Base-by-base conservation (phyloP, 345 rosid genomes). In the Dovyalis caffra region DNA sequence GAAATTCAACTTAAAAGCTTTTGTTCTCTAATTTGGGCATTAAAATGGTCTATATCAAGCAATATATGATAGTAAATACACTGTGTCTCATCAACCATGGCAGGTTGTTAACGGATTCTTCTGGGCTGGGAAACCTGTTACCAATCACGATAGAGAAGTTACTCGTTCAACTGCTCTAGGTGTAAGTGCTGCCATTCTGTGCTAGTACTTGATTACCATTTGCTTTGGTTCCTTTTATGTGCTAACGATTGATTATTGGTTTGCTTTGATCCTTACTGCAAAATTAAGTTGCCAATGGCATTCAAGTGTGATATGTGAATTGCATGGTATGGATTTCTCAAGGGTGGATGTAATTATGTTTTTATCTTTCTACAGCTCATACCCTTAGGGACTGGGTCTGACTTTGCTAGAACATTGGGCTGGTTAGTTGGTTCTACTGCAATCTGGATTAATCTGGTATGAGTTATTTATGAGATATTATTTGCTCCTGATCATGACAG, bases 21-120 rank as follows among this genome's bases (percentile, higher is more conserved):
- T 40, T 40, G 18, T 16, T 40, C 47, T 40, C 47, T 40, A 40
- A 40, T 40, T 40, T 40, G 14, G 47, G 47, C 14, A 40, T 12
- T 40, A 40, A 40, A 12, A 40, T 40, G 11, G 47, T 40, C 47
- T 40, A 40, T 40, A 40, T 16, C 11, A 40, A 3, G 18, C 47
- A n/a, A 40, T 40, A 40, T 40, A 12, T 40, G 47, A 40, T 40
- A 40, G 14, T 40, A 40, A 40, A 10, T 16, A 43, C 12, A 43
- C 15, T 61, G 29, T 64, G 64, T 37, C 53, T 57, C 51, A 35
- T 71, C 8, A 35, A 16, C 62, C 8, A 65, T 83, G 47, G 70
- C 82, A 95, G 99, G 96, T 95, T 35, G 90, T 93, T 37, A 93
- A 95, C 85, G 99, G 99, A 75, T 95, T 95, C 87, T 95, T 95